Conservation (phyloP, 495 filamentous ascomycete genomes). For the Extremus antarcticus region DNA sequence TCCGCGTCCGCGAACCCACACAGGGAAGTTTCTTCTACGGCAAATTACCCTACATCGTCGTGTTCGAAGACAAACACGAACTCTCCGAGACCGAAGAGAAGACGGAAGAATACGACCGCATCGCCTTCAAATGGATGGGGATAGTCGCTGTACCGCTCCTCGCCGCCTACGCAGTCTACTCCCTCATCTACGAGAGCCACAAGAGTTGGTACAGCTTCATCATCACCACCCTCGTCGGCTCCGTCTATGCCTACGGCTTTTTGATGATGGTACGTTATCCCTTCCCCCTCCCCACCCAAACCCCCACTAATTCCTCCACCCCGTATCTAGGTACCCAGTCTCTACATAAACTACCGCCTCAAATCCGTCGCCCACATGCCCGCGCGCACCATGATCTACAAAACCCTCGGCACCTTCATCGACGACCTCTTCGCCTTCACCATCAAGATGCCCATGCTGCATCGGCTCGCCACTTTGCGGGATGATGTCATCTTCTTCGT, state of each 20-base stretch:
- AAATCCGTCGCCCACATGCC: conserved; percentile 98
- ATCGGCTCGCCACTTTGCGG: conserved; percentile 84
- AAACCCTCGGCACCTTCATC: conserved; percentile 81
- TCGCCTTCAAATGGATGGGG: conserved; percentile 95
- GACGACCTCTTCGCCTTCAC: conserved; percentile 93
- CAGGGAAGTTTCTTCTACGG: conserved; percentile 42
- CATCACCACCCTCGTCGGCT: conserved; percentile 83
- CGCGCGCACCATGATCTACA: conserved; percentile 89
- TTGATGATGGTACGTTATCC: conserved; percentile 74
- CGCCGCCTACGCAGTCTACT: conserved; percentile 80
- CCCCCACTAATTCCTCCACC: conserved; percentile 2
- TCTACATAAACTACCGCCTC: conserved; percentile 98
- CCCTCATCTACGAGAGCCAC: conserved; percentile 83
- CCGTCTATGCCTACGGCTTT: conserved; percentile 96
- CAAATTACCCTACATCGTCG: conserved; percentile 64
- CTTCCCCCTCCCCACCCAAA: not conserved
- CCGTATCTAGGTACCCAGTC: conserved; percentile 59
- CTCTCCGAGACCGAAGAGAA: conserved; percentile 91
- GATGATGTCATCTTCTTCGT: conserved; percentile 98
- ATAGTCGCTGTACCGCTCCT: conserved; percentile 81
- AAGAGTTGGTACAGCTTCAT: conserved; percentile 97
- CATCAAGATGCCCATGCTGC: conserved; percentile 96
- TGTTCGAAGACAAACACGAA: conserved; percentile 94
- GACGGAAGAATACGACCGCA: conserved; percentile 95
- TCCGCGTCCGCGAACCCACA: conserved; percentile 61